Percentiles rank a stretch among this genome's conserved stretches.
phyloP scores from a whole-genome alignment of 2,329 filamentous ascomycete genomes.

The Alternaria postmessia region DNA sequence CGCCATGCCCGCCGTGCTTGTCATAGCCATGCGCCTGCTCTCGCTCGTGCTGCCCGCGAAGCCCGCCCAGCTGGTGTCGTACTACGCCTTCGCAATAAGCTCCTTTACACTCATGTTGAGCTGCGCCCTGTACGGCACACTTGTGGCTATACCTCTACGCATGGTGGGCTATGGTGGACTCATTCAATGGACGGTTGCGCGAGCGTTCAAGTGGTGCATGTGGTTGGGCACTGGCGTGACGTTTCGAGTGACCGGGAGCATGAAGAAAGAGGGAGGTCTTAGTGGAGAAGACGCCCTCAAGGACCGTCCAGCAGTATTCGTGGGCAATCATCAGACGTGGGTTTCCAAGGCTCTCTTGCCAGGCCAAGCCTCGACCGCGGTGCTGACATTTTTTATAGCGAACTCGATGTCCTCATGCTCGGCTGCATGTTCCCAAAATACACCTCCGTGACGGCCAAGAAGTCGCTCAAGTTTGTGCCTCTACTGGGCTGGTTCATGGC shows the following conservation, averaged over 20 bases:
- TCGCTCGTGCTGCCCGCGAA: constrained; percentile 40
- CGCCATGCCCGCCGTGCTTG: constrained; percentile 35
- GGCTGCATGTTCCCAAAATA: constrained; percentile 88
- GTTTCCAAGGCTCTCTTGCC: constrained; percentile 22
- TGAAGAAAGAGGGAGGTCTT: constrained; percentile 40
- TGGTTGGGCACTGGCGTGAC: constrained; percentile 75
- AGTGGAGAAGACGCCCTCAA: constrained; percentile 45
- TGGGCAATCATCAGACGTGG: constrained; percentile 90
- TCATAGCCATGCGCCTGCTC: constrained; percentile 41
- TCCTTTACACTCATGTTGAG: constrained; percentile 49
- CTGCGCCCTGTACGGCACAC: constrained; percentile 74
- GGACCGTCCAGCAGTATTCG: constrained; percentile 81
- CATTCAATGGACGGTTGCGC: constrained; percentile 84
- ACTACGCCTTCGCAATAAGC: constrained; percentile 69
- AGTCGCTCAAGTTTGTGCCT: constrained; percentile 77
- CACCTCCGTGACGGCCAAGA: constrained; percentile 93
- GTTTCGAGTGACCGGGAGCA: constrained; percentile 69
- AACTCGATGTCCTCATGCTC: constrained; percentile 92
- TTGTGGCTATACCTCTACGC: constrained; percentile 76
- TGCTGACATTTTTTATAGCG: constrained; percentile 53
- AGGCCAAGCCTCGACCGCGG: neutral
- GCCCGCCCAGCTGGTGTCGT: constrained; percentile 57
- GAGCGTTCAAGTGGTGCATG: constrained; percentile 84
- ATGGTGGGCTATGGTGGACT: constrained; percentile 75
- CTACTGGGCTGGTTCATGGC: constrained; percentile 93